Percentiles rank a stretch among this genome's conserved stretches.
Conservation (phyloP, 2,329 filamentous ascomycete genomes). For the Zasmidium angulare region DNA sequence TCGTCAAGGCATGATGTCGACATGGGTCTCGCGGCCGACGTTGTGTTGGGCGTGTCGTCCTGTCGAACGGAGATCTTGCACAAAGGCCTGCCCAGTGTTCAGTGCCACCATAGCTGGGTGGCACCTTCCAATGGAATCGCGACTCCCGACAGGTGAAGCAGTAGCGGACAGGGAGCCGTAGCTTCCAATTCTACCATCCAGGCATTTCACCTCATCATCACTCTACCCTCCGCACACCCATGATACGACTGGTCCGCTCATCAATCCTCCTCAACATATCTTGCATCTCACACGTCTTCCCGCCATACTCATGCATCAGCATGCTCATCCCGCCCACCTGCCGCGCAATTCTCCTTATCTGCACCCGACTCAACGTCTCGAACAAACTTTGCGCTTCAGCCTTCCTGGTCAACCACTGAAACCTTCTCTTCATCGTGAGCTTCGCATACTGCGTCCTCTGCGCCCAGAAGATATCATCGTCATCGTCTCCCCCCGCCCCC, state of each 20-base stretch:
- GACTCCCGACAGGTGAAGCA: no score
- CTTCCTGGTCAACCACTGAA: conserved; percentile 40
- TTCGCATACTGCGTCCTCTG: conserved; percentile 35
- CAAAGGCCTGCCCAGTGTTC: no score
- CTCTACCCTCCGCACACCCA: conserved; percentile 35
- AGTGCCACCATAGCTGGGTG: no score
- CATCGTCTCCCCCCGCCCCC: no score
- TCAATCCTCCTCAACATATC: conserved; percentile 30
- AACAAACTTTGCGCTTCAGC: conserved; percentile 38
- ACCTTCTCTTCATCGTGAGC: conserved; percentile 36
- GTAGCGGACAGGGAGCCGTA: no score
- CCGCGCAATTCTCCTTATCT: conserved; percentile 39
- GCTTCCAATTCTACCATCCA: no score
- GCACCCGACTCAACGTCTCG: conserved; percentile 37
- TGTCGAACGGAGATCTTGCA: no score
- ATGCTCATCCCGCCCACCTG: conserved; percentile 35
- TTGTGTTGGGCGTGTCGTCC: no score
- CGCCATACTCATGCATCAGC: conserved; percentile 33
- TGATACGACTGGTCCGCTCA: conserved; percentile 32
- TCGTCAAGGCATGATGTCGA: no score
- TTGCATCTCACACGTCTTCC: conserved; percentile 21
- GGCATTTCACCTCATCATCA: conserved; percentile 5
- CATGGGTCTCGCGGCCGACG: no score
- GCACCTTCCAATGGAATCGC: no score
- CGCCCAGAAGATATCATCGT: conserved; percentile 32